Evolutionary conservation across 129 eudicot genomes (phyloP), one percentile per base, ranked within the genome.

Genomic region (Ambrosia trifida): DNA sequence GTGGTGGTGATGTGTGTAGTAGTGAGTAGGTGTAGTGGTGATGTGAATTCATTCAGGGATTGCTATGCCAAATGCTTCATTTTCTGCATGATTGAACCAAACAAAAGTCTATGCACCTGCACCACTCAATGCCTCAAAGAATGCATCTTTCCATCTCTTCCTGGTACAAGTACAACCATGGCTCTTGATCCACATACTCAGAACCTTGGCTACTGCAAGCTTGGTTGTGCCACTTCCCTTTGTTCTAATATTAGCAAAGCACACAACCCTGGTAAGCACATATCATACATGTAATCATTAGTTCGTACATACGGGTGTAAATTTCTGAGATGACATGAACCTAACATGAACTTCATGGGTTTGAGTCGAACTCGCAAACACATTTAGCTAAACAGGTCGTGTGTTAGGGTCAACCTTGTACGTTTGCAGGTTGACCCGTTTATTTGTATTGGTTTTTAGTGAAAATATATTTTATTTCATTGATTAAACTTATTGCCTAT

Each of bases 31-130:
- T 70, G 81, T 57, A 78, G 67, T n/a, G 61, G 66, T 19, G 82
- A 75, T 24, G 35, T 64, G 32, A 70, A 18, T 54, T 51, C 93
- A 36, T 89, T 89, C 66, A 84, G 77, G 54, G 96, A 84, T n/a
- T 89, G 96, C 57, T 89, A 89, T 74, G 84, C 78, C 10, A 86
- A 82, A 77, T 89, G 96, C 84, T 89, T 86, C 38, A 20, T 89
- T 9, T 78, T 81, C 32, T 89, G 96, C 33, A 82, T 89, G 83
- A 84, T 84, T 57, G 96, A 86, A 44, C 88, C 90, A 66, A n/a
- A 79, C 59, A 79, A 89, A 69, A 84, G 82, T 6, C 85, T 86
- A 50, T 89, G 93, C 78, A 53, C 78, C 3, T 89, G 96, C 83
- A 78, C 88, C 32, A 82, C 89, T 5, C 81, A 66, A 52, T 89